Percentiles rank a stretch among this genome's conserved stretches.
Evolutionary conservation across 371 early-diverging fungal genomes (phyloP).

Genomic region (Lichtheimia hyalospora): DNA sequence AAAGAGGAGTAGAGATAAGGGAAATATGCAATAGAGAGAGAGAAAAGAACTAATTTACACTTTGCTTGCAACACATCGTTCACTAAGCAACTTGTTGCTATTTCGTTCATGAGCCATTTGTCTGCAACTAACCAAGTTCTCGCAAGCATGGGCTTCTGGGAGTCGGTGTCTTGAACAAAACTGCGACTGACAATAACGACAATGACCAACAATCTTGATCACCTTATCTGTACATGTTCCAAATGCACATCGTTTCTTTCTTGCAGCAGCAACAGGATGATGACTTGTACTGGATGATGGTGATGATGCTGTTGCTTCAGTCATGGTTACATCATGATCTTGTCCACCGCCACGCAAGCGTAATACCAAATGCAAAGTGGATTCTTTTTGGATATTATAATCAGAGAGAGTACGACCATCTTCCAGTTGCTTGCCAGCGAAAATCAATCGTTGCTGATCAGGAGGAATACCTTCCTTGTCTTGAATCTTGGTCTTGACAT

Average conservation of each 20-base stretch:
- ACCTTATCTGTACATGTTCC: constrained; percentile 39
- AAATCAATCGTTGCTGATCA: constrained; percentile 99
- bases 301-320: background rate
- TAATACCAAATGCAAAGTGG: constrained; percentile 94
- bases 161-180: constrained; percentile 67
- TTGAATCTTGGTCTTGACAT: constrained; percentile 93
- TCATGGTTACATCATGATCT: background rate
- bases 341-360: constrained; percentile 83
- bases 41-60: constrained; percentile 27
- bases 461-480: constrained; percentile 98
- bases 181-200: constrained; percentile 45
- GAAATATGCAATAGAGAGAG: background rate
- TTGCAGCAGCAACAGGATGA: constrained; percentile 1
- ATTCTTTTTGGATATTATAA: constrained; percentile 90
- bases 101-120: constrained; percentile 52
- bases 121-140: constrained; percentile 57
- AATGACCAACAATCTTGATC: constrained; percentile 49
- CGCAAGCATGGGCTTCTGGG: constrained; percentile 72
- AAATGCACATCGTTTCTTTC: constrained; percentile 36
- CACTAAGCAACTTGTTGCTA: constrained; percentile 54
- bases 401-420: constrained; percentile 87
- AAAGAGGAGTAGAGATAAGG: background rate
- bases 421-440: constrained; percentile 99
- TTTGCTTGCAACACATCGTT: constrained; percentile 70
- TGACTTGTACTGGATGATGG: background rate